Percentiles rank a stretch among this genome's conserved stretches.
These are phyloP conservation scores for Trichoderma sp. DNA, from an alignment of 2,329 filamentous ascomycete genomes.

Conservation along the genomic window DNA sequence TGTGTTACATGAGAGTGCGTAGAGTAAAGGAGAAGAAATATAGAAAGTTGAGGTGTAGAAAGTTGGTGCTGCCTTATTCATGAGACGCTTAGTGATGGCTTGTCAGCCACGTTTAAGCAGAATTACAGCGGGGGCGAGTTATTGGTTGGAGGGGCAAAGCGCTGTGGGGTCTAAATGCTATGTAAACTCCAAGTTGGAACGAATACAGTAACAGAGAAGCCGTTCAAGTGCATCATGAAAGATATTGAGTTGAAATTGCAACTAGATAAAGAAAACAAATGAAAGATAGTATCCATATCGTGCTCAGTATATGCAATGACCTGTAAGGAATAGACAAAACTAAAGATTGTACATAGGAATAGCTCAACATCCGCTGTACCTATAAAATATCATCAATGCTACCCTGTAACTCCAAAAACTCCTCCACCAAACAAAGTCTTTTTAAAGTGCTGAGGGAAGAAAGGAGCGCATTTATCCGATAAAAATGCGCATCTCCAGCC, in stretches of 20 bases:
- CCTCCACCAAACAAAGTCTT: background rate
- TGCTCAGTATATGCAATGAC: background rate
- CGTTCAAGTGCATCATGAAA: background rate
- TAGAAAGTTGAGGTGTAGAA: background rate
- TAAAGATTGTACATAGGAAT: conserved; percentile 6
- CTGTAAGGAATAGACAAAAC: background rate
- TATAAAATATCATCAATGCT: background rate
- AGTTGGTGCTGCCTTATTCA: background rate
- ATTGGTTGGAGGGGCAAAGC: background rate
- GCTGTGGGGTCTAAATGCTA: background rate
- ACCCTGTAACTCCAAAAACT: conserved; percentile 2
- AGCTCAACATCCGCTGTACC: background rate
- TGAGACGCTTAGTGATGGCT: conserved; percentile 5
- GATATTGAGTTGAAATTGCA: background rate
- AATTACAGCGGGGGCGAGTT: background rate
- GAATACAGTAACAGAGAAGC: too few relatives aligned
- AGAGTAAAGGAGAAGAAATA: background rate
- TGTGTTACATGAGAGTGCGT: background rate
- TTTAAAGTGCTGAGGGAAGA: background rate
- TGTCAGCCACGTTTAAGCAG: conserved; percentile 2
- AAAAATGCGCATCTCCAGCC: background rate
- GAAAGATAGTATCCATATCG: background rate
- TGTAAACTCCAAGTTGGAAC: background rate
- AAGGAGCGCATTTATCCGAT: background rate
- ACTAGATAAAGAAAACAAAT: background rate